These are phyloP conservation scores for Wallemia mellicola DNA, from an alignment of 1,284 basidiomycete species.

Conservation along the genomic window DNA sequence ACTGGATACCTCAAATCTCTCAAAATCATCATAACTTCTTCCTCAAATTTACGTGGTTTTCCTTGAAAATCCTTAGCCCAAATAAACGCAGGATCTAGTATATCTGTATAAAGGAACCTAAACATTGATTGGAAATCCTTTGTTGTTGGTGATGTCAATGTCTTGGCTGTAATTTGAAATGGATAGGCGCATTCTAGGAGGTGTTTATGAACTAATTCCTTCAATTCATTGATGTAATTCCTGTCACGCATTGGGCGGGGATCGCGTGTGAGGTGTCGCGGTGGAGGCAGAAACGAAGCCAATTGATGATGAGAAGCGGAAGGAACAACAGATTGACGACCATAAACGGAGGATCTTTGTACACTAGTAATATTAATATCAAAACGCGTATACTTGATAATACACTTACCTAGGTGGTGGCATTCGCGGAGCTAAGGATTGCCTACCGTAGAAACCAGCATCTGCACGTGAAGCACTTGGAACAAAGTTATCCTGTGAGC, in stretches of 20 bases:
- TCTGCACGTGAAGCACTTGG: conserved; percentile 33
- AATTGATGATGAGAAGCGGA: conserved; percentile 13
- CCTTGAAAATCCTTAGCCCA: conserved; percentile 17
- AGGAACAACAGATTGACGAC: conserved; percentile 15
- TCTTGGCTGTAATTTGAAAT: conserved; percentile 25
- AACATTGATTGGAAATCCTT: conserved; percentile 58
- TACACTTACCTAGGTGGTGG: conserved; percentile 19
- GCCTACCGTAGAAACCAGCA: conserved; percentile 26
- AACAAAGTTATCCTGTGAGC: conserved; percentile 19
- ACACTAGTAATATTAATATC: conserved; percentile 15
- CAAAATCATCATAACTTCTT: conserved; percentile 42
- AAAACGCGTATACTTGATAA: neutral
- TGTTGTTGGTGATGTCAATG: conserved; percentile 37
- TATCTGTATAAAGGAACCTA: conserved; percentile 32
- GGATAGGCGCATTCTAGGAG: conserved; percentile 32
- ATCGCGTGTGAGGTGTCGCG: conserved; percentile 31
- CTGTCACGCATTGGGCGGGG: conserved; percentile 39
- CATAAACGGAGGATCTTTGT: conserved; percentile 36
- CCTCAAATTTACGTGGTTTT: conserved; percentile 30
- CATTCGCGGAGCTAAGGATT: conserved; percentile 27
- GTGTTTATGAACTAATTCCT: conserved; percentile 38
- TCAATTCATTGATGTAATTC: conserved; percentile 28
- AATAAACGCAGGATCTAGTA: conserved; percentile 32
- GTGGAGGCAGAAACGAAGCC: conserved; percentile 8
- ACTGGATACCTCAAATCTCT: conserved; percentile 47